phyloP scores from a whole-genome alignment of 192 early-diverging fungal genomes.

The Phlyctochytrium arcticum region DNA sequence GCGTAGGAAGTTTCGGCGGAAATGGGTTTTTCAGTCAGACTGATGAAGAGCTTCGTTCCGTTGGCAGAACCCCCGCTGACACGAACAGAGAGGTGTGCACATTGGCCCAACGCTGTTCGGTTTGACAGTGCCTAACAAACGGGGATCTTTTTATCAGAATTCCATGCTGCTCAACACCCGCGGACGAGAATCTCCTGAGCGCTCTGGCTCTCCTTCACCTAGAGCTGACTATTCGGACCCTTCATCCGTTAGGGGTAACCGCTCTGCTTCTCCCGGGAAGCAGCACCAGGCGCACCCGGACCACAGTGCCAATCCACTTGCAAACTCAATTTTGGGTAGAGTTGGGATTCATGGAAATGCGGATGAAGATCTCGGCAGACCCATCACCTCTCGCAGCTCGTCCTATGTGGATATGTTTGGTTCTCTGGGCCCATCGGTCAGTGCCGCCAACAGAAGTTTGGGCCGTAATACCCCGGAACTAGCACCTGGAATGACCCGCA shows the following conservation, averaged over 20 bases:
- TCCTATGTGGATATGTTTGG: slow-evolving; percentile 24
- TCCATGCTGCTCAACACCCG: slow-evolving; percentile 2
- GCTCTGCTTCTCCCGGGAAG: too few species aligned
- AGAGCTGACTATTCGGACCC: not conserved
- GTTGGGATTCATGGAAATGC: too few species aligned
- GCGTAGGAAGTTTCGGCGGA: slow-evolving; percentile 25
- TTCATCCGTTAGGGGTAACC: slow-evolving; percentile 7
- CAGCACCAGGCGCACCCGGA: too few species aligned
- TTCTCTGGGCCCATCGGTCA: not conserved
- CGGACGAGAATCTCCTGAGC: slow-evolving; percentile 19
- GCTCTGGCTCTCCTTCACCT: slow-evolving; percentile 12
- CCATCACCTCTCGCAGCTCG: not conserved
- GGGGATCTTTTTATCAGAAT: not conserved
- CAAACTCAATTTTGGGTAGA: too few species aligned
- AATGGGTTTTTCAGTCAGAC: slow-evolving; percentile 22
- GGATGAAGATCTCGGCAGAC: not conserved
- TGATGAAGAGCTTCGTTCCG: slow-evolving; percentile 1
- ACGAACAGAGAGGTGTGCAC: not conserved
- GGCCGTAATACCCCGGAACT: not conserved
- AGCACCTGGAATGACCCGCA: slow-evolving; percentile 4
- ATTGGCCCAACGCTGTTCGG: not conserved
- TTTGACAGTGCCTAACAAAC: too few species aligned
- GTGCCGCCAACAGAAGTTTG: too few species aligned
- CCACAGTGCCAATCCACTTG: too few species aligned
- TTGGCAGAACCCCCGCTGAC: not conserved